Base-by-base conservation (phyloP, 192 early-diverging fungal genomes). In the Coemansia sp. region DNA sequence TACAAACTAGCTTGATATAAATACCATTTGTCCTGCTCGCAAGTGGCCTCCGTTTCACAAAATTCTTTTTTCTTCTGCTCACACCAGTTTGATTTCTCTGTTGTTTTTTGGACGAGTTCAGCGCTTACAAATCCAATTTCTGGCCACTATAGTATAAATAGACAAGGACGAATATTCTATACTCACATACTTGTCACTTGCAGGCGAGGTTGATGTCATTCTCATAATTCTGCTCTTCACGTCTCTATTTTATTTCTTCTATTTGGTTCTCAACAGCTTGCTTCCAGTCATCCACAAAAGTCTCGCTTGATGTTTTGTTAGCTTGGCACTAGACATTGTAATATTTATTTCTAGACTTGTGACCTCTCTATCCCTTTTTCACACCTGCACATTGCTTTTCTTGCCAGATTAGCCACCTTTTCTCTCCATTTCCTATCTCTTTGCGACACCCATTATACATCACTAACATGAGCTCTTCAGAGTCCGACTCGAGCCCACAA, bases 61-160 rank as follows among this genome's bases (percentile, higher is more conserved):
- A 52, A 40, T 6, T 53, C 28, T 51, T 53, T 50, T 37, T 66
- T 28, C 48, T 59, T 38, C 40, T 56, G 40, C 46, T 44, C 24
- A 5, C 10, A 18, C 31, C 24, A 11, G 6, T 20, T 23, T 23
- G 10, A 11, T 24, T 51, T 23, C 20, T 67, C 44, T 62, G 31
- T 12, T 68, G 9, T 28, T 58, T 46, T 67, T 21, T 59, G 25
- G n/a, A 56, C 9, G n/a, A 24, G 10, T 17, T 18, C 7, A 26
- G 3, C 18, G 55, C 55, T 56, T 37, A 34, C 31, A 55, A 36
- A 56, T 28, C 4, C 54, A 36, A 8, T 34, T 28, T 56, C 25
- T 25, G 17, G 8, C 26, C 23, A 20, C 53, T 55, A 25, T 17
- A 34, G 21, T 28, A 15, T 18, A n/a, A 37, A 15, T 28, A 56